Base-by-base conservation (phyloP, 2,329 filamentous ascomycete species). In the Penicillium sp. region DNA sequence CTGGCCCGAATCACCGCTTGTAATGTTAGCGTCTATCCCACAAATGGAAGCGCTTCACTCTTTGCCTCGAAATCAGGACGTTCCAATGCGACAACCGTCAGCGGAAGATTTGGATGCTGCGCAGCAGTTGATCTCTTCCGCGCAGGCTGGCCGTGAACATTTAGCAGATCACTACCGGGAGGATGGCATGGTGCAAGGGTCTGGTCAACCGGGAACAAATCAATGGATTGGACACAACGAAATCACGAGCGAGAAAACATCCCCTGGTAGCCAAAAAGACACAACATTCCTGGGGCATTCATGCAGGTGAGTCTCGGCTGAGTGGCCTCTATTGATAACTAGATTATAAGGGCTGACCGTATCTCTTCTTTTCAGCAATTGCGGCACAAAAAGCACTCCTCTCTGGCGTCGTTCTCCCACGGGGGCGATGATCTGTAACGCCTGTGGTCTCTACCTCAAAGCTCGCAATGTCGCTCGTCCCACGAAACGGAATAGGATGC, bases 381-480 rank as follows among this genome's bases (percentile, higher is more conserved):
- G 94, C 73, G 89, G 88, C 57, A 97, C 94, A 16, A 97, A 92
- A 51, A 87, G 89, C 72, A 99, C 94, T 46, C 94, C 94, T 25
- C 78, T 99, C 38, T 99, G 94, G 94, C 86, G 94, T 71, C 86
- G 94, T 69, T 96, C 93, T 16, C 93, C 93, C 0, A 87, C 92
- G 68, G 94, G 94, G 31, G 89, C 91, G 53, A 97, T 92, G 29
- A 97, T 99, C 59, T 99, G 94, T 78, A 99, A 99, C 76, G 94
- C 94, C 6, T 99, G 94, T 70, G 94, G 94, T 41, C 82, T 99
- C 16, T 99, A 99, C 74, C 81, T 91, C 61, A 97, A 97, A 75
- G 92, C 93, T 10, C 86, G 94, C 64, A 97, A 97, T 72, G 89
- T 93, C 60, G 87, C 91, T 66, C 86, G 94, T 50, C 94, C 94